Conservation (phyloP, 1,284 basidiomycete genomes). For the Trichosporon sp. region DNA sequence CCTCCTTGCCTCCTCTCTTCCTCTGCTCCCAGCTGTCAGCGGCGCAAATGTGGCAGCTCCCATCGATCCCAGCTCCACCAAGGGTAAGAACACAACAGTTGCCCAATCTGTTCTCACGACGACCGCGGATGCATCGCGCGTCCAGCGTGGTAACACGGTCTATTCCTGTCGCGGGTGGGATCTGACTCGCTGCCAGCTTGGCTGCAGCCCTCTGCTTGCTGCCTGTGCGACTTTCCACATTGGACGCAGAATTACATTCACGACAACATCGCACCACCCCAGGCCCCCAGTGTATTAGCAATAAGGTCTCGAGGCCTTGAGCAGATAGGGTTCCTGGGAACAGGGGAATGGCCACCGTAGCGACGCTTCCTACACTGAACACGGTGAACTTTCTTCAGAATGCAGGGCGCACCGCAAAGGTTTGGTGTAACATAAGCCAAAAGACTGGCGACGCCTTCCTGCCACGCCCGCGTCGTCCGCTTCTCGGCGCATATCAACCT, state of each 20-base stretch:
- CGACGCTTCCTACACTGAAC: not conserved
- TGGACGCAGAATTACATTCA: not conserved
- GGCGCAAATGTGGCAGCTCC: not conserved
- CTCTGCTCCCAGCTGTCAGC: conserved; percentile 1
- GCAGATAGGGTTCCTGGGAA: not conserved
- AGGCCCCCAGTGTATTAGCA: not conserved
- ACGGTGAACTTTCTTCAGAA: not conserved
- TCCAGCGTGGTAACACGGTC: not conserved
- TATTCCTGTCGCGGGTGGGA: not conserved
- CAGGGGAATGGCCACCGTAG: not conserved
- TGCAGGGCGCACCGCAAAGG: not conserved
- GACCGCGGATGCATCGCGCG: not conserved
- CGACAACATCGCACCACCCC: not conserved
- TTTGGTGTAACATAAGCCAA: not conserved
- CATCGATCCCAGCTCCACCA: not conserved
- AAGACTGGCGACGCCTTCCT: not conserved
- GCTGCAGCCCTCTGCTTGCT: not conserved
- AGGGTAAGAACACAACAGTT: not conserved
- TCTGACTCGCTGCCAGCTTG: not conserved
- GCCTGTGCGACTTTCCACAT: not conserved
- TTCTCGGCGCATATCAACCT: not conserved
- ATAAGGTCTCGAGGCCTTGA: not conserved
- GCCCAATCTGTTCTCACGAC: conserved; percentile 7
- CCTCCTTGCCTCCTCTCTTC: not conserved
- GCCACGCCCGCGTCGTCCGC: not conserved